A percentile compares a stretch with the other conserved stretches of the same genome.
Conservation (phyloP, 345 rosid genomes). For the Boechera stricta region DNA sequence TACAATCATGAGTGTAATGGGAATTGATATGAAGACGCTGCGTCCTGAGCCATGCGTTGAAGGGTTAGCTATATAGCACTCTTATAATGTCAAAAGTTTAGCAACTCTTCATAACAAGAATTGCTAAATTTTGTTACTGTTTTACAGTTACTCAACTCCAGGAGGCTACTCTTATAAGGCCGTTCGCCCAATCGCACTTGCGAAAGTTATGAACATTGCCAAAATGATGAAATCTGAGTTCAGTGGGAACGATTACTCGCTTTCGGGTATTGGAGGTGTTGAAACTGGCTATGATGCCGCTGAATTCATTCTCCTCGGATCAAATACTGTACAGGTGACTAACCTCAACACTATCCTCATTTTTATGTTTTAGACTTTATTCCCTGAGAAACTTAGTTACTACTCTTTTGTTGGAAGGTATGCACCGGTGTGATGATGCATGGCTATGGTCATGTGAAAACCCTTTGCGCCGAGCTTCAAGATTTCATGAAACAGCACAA, state of each 20-base stretch:
- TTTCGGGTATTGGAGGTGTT: constrained; percentile 95
- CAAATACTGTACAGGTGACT: constrained; percentile 89
- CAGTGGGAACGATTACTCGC: constrained; percentile 56
- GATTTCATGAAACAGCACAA: constrained; percentile 92
- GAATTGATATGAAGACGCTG: constrained; percentile 77
- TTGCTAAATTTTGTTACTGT: constrained; percentile 24
- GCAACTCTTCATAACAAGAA: constrained; percentile 7
- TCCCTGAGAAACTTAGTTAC: background rate
- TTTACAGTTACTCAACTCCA: constrained; percentile 87
- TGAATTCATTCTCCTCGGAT: constrained; percentile 92
- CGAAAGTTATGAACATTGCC: constrained; percentile 88
- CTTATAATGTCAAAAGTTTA: constrained; percentile 22
- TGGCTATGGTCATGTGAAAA: constrained; percentile 90
- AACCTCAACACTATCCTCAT: background rate
- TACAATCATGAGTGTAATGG: constrained; percentile 98
- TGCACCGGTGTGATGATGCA: constrained; percentile 99
- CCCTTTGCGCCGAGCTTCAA: constrained; percentile 72
- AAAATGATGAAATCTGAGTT: constrained; percentile 88
- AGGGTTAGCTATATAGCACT: constrained; percentile 63
- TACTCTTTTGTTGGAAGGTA: constrained; percentile 55
- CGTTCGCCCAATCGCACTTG: constrained; percentile 95
- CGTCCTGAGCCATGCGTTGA: constrained; percentile 98
- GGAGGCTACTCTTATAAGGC: constrained; percentile 97
- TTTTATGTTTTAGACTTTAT: background rate
- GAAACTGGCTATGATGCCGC: constrained; percentile 96